These are phyloP conservation scores for Ceratorhiza oryzae-sativae DNA, from an alignment of 1,284 basidiomycete genomes.

Conservation along the genomic window DNA sequence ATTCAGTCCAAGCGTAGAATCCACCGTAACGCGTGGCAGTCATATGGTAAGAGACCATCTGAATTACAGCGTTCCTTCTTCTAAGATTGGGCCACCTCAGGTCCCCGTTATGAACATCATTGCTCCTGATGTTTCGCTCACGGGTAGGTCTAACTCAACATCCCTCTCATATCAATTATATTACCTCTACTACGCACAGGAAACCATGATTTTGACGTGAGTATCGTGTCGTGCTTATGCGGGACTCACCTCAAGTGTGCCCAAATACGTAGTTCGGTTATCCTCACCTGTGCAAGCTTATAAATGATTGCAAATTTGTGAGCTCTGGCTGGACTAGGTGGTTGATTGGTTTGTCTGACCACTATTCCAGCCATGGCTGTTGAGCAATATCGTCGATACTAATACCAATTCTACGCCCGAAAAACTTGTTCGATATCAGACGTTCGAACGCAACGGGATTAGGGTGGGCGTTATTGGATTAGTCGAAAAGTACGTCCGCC, in stretches of 20 bases:
- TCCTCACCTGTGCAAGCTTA: slow-evolving; percentile 78
- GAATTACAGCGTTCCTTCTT: background rate
- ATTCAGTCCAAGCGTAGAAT: slow-evolving; percentile 86
- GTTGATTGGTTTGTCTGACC: slow-evolving; percentile 45
- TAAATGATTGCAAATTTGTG: slow-evolving; percentile 71
- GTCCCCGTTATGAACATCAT: slow-evolving; percentile 83
- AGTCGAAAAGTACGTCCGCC: slow-evolving; percentile 71
- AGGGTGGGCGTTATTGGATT: slow-evolving; percentile 82
- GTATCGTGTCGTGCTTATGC: slow-evolving; percentile 44
- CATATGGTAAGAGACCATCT: slow-evolving; percentile 74
- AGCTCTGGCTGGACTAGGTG: slow-evolving; percentile 52
- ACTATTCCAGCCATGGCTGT: slow-evolving; percentile 67
- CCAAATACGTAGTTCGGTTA: slow-evolving; percentile 47
- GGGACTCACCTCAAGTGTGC: background rate
- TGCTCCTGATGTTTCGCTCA: slow-evolving; percentile 69
- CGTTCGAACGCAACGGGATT: slow-evolving; percentile 71
- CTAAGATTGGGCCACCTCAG: slow-evolving; percentile 50
- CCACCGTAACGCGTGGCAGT: slow-evolving; percentile 85
- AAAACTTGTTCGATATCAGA: slow-evolving; percentile 63
- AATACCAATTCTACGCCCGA: slow-evolving; percentile 65
- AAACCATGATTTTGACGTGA: slow-evolving; percentile 87
- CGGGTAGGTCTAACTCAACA: slow-evolving; percentile 55
- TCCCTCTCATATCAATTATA: background rate
- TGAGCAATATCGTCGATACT: slow-evolving; percentile 77
- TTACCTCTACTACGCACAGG: slow-evolving; percentile 55